These are phyloP conservation scores for Cornus suecica DNA, from an alignment of 148 eudicot genomes.

Conservation along the genomic window DNA sequence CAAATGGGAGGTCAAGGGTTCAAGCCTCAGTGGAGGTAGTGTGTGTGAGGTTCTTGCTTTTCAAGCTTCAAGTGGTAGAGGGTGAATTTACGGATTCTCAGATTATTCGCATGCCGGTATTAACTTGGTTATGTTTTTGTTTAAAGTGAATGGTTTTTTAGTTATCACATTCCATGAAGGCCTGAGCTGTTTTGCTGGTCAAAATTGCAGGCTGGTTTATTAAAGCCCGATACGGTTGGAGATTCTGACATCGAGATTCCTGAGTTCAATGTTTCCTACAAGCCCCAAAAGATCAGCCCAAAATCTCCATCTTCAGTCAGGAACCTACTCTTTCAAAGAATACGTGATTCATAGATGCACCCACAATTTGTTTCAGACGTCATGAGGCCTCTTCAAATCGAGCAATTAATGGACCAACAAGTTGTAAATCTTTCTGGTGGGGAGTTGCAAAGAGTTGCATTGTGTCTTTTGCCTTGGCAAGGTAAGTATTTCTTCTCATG, in stretches of 20 bases:
- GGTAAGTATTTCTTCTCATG: slow-evolving; percentile 34
- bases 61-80: slow-evolving; percentile 66
- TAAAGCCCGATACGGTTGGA: slow-evolving; percentile 78
- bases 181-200: slow-evolving; percentile 3
- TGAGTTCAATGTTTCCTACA: slow-evolving; percentile 88
- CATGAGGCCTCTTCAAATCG: slow-evolving; percentile 92
- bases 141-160: not conserved
- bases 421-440: slow-evolving; percentile 95
- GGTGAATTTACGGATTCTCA: slow-evolving; percentile 99
- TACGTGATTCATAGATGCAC: slow-evolving; percentile 79
- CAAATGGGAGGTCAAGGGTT: slow-evolving; percentile 87
- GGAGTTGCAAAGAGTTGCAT: slow-evolving; percentile 95
- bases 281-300: slow-evolving; percentile 96
- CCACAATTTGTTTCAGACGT: slow-evolving; percentile 92
- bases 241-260: slow-evolving; percentile 78
- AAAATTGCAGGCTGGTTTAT: slow-evolving; percentile 74
- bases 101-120: slow-evolving; percentile 93
- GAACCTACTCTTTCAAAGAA: slow-evolving; percentile 65
- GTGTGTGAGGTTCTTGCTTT: too few species aligned
- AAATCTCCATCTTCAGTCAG: slow-evolving; percentile 63
- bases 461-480: slow-evolving; percentile 85
- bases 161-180: not conserved
- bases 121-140: not conserved
- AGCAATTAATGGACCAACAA: slow-evolving; percentile 95
- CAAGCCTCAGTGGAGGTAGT: too few species aligned